Conservation (phyloP, 805 yeast species). For the Starmerella khaoyaiensis region DNA sequence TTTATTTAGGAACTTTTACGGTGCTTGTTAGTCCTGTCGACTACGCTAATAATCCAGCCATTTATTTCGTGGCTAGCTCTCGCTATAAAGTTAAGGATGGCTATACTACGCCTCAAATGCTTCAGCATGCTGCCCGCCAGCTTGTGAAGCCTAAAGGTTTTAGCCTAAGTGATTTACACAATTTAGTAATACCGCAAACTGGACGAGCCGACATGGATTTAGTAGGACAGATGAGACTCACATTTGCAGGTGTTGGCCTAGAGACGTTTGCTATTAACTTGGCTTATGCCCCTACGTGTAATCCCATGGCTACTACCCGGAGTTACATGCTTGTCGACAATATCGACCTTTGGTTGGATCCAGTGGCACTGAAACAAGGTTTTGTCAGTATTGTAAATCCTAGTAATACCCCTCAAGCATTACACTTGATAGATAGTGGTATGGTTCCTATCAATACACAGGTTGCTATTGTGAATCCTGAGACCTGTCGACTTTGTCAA, state of each 20-base stretch:
- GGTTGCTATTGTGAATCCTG: conserved; percentile 90
- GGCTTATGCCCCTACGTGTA: conserved; percentile 64
- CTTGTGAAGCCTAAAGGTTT: conserved; percentile 46
- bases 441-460: conserved; percentile 92
- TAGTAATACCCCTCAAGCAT: conserved; percentile 49
- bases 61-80: conserved; percentile 57
- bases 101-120: conserved; percentile 71
- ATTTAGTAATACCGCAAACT: conserved; percentile 68
- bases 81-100: conserved; percentile 74
- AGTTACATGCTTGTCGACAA: conserved; percentile 85
- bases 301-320: conserved; percentile 72
- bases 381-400: conserved; percentile 68
- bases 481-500: conserved; percentile 61
- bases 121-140: conserved; percentile 54
- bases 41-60: conserved; percentile 58
- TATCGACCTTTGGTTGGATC: conserved; percentile 74
- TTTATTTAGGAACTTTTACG: conserved; percentile 76
- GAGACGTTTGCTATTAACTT: conserved; percentile 59
- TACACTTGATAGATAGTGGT: conserved; percentile 85
- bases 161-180: conserved; percentile 51
- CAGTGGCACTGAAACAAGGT: conserved; percentile 82
- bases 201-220: conserved; percentile 53
- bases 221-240: conserved; percentile 41
- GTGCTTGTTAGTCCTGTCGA: conserved; percentile 66
- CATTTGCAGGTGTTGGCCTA: conserved; percentile 51